Conservation (phyloP, 495 filamentous ascomycete genomes). For the Xylaria flabelliformis region DNA sequence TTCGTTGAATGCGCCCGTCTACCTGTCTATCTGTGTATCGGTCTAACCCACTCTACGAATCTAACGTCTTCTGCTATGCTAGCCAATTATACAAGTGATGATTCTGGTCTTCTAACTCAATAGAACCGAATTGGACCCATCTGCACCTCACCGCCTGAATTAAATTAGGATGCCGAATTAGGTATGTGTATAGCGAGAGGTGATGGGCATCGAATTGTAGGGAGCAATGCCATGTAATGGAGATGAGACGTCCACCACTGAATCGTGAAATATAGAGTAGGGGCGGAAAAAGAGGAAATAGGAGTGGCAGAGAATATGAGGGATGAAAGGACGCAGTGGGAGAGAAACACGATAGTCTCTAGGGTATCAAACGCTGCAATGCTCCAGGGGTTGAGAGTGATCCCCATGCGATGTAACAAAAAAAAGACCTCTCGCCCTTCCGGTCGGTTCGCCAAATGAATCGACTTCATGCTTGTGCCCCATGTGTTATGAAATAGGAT, state of each 20-base stretch:
- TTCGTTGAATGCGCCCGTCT: neutral
- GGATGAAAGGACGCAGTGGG: neutral
- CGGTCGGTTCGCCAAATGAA: neutral
- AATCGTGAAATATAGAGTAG: neutral
- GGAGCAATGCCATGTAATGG: neutral
- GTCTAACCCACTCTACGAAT: neutral
- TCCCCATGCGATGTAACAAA: neutral
- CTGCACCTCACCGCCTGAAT: neutral
- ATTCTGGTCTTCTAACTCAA: neutral
- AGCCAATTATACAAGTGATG: neutral
- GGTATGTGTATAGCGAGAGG: neutral
- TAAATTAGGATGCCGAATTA: neutral
- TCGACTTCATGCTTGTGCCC: neutral
- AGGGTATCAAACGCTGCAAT: constrained; percentile 13
- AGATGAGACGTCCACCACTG: neutral
- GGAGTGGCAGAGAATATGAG: neutral
- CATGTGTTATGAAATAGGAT: neutral
- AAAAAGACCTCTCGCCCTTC: neutral
- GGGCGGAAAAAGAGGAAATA: neutral
- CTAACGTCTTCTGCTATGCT: neutral
- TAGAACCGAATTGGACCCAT: neutral
- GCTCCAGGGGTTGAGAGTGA: neutral
- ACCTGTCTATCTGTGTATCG: neutral
- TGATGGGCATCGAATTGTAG: neutral
- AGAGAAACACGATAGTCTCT: neutral